Percentiles rank a stretch among this genome's conserved stretches.
These are phyloP conservation scores for Colletotrichum euphorbiae DNA, from an alignment of 2,329 filamentous ascomycete genomes.

Conservation along the genomic window DNA sequence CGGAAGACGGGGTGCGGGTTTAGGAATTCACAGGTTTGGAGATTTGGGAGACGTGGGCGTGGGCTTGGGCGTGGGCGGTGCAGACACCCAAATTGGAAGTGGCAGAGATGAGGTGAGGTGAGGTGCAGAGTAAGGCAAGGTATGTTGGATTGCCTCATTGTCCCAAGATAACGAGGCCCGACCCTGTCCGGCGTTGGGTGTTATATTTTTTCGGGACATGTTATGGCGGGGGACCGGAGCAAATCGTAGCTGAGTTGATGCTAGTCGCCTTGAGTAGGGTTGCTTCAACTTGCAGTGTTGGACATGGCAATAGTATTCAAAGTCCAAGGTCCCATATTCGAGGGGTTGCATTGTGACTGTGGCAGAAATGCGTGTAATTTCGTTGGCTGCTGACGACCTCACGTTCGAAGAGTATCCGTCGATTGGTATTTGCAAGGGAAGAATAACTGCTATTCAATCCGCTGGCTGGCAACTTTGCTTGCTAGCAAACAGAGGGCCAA, in stretches of 20 bases:
- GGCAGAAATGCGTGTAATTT: neutral
- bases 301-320: neutral
- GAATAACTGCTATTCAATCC: neutral
- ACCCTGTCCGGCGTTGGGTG: constrained; percentile 10
- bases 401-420: neutral
- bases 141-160: constrained; percentile 35
- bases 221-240: constrained; percentile 23
- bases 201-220: constrained; percentile 10
- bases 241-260: constrained; percentile 13
- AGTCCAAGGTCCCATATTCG: neutral
- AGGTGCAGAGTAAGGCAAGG: neutral
- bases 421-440: constrained; percentile 3
- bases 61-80: constrained; percentile 7
- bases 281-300: neutral
- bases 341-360: constrained; percentile 4
- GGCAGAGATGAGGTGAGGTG: neutral
- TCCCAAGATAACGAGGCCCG: constrained; percentile 34
- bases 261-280: constrained; percentile 12
- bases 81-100: neutral
- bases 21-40: neutral
- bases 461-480: neutral
- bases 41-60: neutral
- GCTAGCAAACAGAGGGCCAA: neutral
- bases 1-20: neutral
- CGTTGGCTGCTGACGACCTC: neutral